Conservation (phyloP, 768 basidiomycete species). For the Pholiota conissans region DNA sequence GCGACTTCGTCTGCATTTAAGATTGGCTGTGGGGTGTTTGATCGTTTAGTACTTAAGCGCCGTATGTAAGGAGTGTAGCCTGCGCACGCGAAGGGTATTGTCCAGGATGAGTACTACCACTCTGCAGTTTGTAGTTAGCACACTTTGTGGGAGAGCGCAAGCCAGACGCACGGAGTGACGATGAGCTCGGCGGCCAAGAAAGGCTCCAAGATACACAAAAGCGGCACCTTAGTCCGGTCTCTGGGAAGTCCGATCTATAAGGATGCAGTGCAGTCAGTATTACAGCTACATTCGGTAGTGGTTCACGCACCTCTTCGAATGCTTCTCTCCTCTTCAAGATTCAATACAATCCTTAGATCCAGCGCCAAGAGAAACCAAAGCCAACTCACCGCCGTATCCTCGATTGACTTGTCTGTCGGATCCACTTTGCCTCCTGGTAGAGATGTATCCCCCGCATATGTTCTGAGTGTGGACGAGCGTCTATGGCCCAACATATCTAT, state of each 20-base stretch:
- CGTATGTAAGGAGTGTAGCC: not conserved
- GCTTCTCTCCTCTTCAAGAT: conserved; percentile 89
- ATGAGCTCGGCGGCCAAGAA: conserved; percentile 72
- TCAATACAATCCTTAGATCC: not conserved
- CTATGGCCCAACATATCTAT: conserved; percentile 32
- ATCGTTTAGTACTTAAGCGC: not conserved
- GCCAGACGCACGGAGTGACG: conserved; percentile 77
- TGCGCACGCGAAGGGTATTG: conserved; percentile 63
- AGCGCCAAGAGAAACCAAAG: not conserved
- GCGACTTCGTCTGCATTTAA: conserved; percentile 79
- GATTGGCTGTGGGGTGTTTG: conserved; percentile 54
- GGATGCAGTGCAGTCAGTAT: not conserved
- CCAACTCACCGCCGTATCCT: conserved; percentile 75
- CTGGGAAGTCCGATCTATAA: conserved; percentile 78
- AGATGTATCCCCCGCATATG: conserved; percentile 87
- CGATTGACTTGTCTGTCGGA: conserved; percentile 59
- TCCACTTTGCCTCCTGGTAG: conserved; percentile 87
- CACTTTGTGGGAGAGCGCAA: not conserved
- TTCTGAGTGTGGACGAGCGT: conserved; percentile 67
- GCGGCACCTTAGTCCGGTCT: conserved; percentile 67
- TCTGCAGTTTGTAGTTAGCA: conserved; percentile 33
- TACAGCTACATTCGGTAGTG: not conserved
- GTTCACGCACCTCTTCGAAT: conserved; percentile 73
- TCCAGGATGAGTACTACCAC: conserved; percentile 87
- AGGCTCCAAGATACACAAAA: conserved; percentile 79